phyloP scores from a whole-genome alignment of 495 filamentous ascomycete species.

The Aspergillus bridgeri region DNA sequence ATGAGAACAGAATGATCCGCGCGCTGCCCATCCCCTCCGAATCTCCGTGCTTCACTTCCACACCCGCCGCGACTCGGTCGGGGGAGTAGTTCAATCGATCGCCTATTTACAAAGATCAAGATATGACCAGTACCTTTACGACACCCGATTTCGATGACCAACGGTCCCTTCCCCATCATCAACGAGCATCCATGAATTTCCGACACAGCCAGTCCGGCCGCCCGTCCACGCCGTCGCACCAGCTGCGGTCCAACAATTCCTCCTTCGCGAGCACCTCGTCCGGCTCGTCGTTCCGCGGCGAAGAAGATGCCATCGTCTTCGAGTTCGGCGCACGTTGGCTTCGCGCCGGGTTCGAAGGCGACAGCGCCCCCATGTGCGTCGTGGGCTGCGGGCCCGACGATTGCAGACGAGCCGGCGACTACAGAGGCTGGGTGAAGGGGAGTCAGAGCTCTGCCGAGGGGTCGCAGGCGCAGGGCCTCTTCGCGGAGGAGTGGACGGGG shows the following conservation, averaged over 20 bases:
- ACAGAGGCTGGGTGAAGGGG: conserved; percentile 59
- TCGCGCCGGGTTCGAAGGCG: conserved; percentile 81
- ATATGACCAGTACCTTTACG: conserved; percentile 10
- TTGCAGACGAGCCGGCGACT: conserved; percentile 78
- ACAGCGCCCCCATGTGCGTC: conserved; percentile 66
- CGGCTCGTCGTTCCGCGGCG: conserved; percentile 66
- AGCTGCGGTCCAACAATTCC: conserved; percentile 35
- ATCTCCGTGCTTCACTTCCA: conserved; percentile 9
- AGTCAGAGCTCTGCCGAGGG: conserved; percentile 17
- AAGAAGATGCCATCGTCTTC: conserved; percentile 80
- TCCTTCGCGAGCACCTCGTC: conserved; percentile 65
- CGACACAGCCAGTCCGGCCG: conserved; percentile 32
- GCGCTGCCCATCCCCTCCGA: conserved; percentile 9
- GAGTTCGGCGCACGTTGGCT: conserved; percentile 80
- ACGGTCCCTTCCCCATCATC: conserved; percentile 2
- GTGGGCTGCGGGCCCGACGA: conserved; percentile 69
- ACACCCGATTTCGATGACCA: conserved; percentile 9
- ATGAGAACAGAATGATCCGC: conserved; percentile 1
- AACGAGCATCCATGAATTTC: conserved; percentile 16
- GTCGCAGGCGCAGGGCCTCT: conserved; percentile 25
- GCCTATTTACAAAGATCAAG: not conserved
- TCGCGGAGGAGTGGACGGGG: conserved; percentile 61
- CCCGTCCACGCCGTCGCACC: conserved; percentile 35
- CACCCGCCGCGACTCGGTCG: no score
- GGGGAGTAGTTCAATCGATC: not conserved